Evolutionary conservation across 2,329 filamentous ascomycete species (phyloP).

Genomic region (Sclerotinia borealis): DNA sequence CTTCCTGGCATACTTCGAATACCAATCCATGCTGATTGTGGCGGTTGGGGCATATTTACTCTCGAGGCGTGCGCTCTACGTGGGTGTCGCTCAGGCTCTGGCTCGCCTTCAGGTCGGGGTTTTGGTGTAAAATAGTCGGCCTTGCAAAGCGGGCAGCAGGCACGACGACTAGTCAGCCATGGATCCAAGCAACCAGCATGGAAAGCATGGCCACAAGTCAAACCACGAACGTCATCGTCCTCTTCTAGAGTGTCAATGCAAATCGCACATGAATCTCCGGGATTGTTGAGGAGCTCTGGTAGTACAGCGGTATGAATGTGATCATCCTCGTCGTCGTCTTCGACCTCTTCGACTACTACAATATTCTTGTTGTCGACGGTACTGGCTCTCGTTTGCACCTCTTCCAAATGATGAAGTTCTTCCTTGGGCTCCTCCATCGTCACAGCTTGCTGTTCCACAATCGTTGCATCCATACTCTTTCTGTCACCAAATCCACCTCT

Average conservation of each 20-base stretch:
- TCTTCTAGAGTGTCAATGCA: slow-evolving; percentile 93
- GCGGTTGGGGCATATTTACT: slow-evolving; percentile 25
- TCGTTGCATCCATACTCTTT: slow-evolving; percentile 18
- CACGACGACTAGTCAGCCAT: slow-evolving; percentile 89
- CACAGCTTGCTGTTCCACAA: slow-evolving; percentile 19
- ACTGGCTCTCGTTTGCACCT: slow-evolving; percentile 29
- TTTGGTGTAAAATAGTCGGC: slow-evolving; percentile 96
- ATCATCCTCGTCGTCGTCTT: slow-evolving; percentile 67
- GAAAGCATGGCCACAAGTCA: slow-evolving; percentile 97
- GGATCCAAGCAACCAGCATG: slow-evolving; percentile 93
- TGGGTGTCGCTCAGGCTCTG: slow-evolving; percentile 25
- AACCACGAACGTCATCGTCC: slow-evolving; percentile 87
- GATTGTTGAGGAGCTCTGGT: slow-evolving; percentile 71
- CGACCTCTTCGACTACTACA: slow-evolving; percentile 40
- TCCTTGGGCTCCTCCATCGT: slow-evolving; percentile 21
- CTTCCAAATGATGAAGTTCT: slow-evolving; percentile 24
- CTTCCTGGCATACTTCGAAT: slow-evolving; percentile 26
- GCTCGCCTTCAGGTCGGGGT: slow-evolving; percentile 53
- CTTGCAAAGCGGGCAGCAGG: slow-evolving; percentile 96
- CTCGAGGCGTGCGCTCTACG: slow-evolving; percentile 20
- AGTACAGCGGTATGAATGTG: slow-evolving; percentile 78
- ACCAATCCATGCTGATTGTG: slow-evolving; percentile 27
- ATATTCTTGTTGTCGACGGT: slow-evolving; percentile 35
- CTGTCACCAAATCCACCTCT: slow-evolving; percentile 13
- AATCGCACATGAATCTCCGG: slow-evolving; percentile 92